Evolutionary conservation across 192 early-diverging fungal species (phyloP), one percentile per base, ranked within the genome.

Genomic region (Umbelopsis isabellina): DNA sequence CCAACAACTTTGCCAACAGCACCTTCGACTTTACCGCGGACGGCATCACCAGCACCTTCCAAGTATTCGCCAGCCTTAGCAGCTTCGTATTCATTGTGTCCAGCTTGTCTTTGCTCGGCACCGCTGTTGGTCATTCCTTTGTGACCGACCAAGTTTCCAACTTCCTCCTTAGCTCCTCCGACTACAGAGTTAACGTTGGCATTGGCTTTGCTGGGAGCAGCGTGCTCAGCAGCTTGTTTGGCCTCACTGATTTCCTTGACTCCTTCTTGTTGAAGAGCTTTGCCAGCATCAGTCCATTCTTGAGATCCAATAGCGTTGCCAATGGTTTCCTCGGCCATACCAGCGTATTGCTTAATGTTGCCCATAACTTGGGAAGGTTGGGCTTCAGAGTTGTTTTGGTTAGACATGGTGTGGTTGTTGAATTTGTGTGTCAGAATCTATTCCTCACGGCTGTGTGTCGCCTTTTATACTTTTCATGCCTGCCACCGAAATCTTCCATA

Each of bases 251-350:
- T 49, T 37, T 69, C 68, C 16, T 50, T 16, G 16, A 49, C 3
- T 16, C 68, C 68, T 30, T 69, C 27, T 21, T 41, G 51, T 66
- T 74, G 71, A n/a, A 74, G 73, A n/a, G 37, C 25, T 45, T 69
- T 68, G 22, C 78, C 78, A 7, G 73, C 50, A 5, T 71, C 67
- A 13, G 61, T 69, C 35, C 74, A 58, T 12, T 27, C 16, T 16
- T 72, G 51, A 37, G 4, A 64, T 15, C 78, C 73, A 35, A 72
- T 16, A 23, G 78, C 66, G 58, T 66, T 46, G 13, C 78, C 78
- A 61, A 79, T 66, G 58, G 73, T 72, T 49, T 75, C 58, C 53
- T 75, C 70, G 50, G 70, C 71, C 49, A 52, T n/a, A 11, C 73
- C 78, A 25, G 74, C 53, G 61, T 70, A 47, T 25, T 72, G 67